Base-by-base conservation (phyloP, 306 rosid genomes). In the Gastrolobium bilobum region DNA sequence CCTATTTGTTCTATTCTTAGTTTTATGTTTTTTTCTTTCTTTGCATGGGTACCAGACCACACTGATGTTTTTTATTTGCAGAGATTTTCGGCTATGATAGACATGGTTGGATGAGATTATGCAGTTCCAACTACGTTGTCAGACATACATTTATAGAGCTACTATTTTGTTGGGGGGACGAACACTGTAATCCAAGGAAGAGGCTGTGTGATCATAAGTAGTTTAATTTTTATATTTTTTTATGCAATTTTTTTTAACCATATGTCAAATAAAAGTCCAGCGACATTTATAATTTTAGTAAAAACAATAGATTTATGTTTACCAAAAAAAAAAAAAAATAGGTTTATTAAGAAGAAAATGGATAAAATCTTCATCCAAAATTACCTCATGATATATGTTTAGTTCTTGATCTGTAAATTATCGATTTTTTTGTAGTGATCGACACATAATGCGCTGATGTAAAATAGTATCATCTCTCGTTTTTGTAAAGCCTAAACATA, bases 111-210 rank as follows among this genome's bases (percentile, higher is more conserved):
- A 46, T 10, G 11, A 64, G 50, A 63, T 14, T 37, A 15, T 0
- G 53, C 47, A 34, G 34, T 20, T 20, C 26, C 26, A 20, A 33
- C 57, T 46, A 63, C 35, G 56, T 50, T 52, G 6, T 65, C 26
- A 20, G 61, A 20, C 26, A 20, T 20, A 68, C 71, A 40, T 67
- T 43, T 10, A 40, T 34, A 26, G 66, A 61, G 35, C 59, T 42
- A 35, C 44, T 13, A 13, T 75, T 29, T 48, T 67, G 54, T 58
- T 4, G 7, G 15, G 58, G 26, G 44, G 26, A 37, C 43, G 31
- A 54, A 76, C 5, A 47, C 35, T 74, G 54, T 75, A 29, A 15
- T 58, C 30, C 38, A 31, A 52, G 68, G 33, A 52, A 71, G 79
- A 37, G 37, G 30, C 8, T 65, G 46, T 46, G 2, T n/a, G 38